Percentiles rank a stretch among this genome's conserved stretches.
phyloP scores from a whole-genome alignment of 2,329 filamentous ascomycete genomes.

The Grosmannia serpens region DNA sequence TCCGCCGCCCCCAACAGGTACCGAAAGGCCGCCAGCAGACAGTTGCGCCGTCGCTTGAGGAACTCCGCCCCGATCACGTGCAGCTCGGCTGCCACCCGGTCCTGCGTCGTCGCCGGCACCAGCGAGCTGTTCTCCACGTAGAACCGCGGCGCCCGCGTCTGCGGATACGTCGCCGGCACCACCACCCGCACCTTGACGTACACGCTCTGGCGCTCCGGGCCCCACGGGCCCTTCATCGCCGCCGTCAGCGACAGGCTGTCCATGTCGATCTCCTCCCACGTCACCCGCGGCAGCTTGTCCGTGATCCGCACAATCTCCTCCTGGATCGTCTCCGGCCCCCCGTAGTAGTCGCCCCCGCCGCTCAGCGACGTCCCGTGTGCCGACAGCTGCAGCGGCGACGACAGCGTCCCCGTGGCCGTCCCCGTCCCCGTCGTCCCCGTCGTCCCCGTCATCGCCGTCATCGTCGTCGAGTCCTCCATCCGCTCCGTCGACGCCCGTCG shows the following conservation, averaged over 20 bases:
- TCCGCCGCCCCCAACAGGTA: slow-evolving; percentile 54
- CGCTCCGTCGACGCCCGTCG: slow-evolving; percentile 9
- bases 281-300: slow-evolving; percentile 50
- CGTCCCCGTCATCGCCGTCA: background rate
- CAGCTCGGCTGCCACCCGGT: slow-evolving; percentile 41
- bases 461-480: slow-evolving; percentile 6
- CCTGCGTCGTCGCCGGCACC: slow-evolving; percentile 44
- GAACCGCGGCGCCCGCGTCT: slow-evolving; percentile 45
- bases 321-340: slow-evolving; percentile 49
- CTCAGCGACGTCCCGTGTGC: slow-evolving; percentile 42
- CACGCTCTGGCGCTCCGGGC: slow-evolving; percentile 40
- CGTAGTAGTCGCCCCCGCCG: slow-evolving; percentile 35
- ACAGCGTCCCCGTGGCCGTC: background rate
- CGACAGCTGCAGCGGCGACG: slow-evolving; percentile 33
- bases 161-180: slow-evolving; percentile 49
- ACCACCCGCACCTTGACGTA: slow-evolving; percentile 51
- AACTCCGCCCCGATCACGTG: slow-evolving; percentile 45
- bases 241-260: slow-evolving; percentile 45
- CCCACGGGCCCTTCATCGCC: slow-evolving; percentile 56
- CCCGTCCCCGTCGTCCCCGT: background rate
- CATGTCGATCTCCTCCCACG: slow-evolving; percentile 54
- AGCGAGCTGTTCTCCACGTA: slow-evolving; percentile 49
- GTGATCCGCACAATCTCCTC: slow-evolving; percentile 54
- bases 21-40: slow-evolving; percentile 48
- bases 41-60: slow-evolving; percentile 46